Evolutionary conservation across 2,329 filamentous ascomycete genomes (phyloP), one percentile per base, ranked within the genome.

Genomic region (Fusarium equiseti): DNA sequence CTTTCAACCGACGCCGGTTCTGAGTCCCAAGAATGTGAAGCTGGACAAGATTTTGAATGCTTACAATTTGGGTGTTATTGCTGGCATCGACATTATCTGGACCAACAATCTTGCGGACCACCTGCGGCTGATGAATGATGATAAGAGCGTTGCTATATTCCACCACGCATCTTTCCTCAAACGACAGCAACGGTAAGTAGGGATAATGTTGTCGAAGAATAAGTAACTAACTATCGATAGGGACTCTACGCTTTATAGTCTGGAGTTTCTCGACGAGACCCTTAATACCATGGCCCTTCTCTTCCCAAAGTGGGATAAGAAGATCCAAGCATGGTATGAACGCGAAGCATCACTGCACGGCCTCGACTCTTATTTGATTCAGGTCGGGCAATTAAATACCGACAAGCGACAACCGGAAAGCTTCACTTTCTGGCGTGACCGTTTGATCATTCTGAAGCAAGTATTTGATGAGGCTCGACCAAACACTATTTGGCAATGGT

Each of bases 11-110:
- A 45, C 40, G 51, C 51, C 51, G 2, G 20, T 16, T 5, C 16
- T 54, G 16, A 20, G 51, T 15, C 5, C 15, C 24, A 24, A 20
- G 22, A n/a, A 45, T 29, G 51, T 54, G 4, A 54, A 54, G 11
- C 27, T 54, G 7, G 51, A 54, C 7, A 54, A 45, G 26, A 45
- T 26, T 6, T 54, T 54, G 27, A 54, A 54, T 15, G 51, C 51
- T 15, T 24, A 29, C 3, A 54, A 45, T 45, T 26, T 54, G 1
- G 51, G 4, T 15, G 31, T n/a, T 8, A 54, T 45, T 9, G 51
- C 51, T 5, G 51, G 51, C 2, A 54, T 54, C 20, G 38, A 54
- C 8, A 38, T 54, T 5, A 13, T 54, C 1, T 54, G 51, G 51
- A 54, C 40, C 4, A 54, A 6, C 40, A 54, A 32, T 16, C 11